These are phyloP conservation scores for Aschersonia sp. DNA, from an alignment of 2,329 filamentous ascomycete genomes.

Conservation along the genomic window DNA sequence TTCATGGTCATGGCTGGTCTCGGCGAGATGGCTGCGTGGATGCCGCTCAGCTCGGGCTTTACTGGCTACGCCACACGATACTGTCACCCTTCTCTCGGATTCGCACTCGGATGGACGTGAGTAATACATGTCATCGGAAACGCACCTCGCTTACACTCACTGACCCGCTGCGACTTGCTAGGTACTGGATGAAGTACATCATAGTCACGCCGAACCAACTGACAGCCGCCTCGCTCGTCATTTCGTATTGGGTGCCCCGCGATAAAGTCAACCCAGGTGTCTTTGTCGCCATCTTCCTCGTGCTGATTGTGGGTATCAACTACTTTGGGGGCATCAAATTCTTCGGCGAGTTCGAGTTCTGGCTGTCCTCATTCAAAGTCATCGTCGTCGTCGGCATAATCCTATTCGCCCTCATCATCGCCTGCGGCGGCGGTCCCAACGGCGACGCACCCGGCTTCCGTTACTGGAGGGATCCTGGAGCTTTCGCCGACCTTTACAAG, in stretches of 20 bases:
- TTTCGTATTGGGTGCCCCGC: conserved; percentile 59
- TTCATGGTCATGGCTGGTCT: conserved; percentile 71
- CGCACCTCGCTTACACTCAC: no score
- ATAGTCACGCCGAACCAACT: conserved; percentile 77
- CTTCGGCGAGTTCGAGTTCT: conserved; percentile 52
- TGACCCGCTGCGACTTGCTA: conserved; percentile 7
- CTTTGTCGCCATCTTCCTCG: conserved; percentile 59
- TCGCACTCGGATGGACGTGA: conserved; percentile 60
- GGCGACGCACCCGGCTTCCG: conserved; percentile 48
- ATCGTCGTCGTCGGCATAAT: conserved; percentile 52
- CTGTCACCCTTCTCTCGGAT: conserved; percentile 67
- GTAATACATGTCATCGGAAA: conserved; percentile 10
- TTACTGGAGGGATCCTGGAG: conserved; percentile 49
- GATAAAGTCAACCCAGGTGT: conserved; percentile 61
- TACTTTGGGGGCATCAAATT: conserved; percentile 46
- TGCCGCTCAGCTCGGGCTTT: conserved; percentile 66
- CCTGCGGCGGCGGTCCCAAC: conserved; percentile 50
- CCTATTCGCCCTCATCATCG: conserved; percentile 47
- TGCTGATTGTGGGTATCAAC: conserved; percentile 50
- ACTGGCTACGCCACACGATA: conserved; percentile 69
- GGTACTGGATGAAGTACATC: conserved; percentile 64
- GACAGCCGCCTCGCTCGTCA: conserved; percentile 64
- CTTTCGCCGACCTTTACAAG: conserved; percentile 16
- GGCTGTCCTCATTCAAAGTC: conserved; percentile 53
- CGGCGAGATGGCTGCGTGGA: conserved; percentile 74